Base-by-base conservation (phyloP, 2,329 filamentous ascomycete genomes). In the Zymoseptoria passerinii region DNA sequence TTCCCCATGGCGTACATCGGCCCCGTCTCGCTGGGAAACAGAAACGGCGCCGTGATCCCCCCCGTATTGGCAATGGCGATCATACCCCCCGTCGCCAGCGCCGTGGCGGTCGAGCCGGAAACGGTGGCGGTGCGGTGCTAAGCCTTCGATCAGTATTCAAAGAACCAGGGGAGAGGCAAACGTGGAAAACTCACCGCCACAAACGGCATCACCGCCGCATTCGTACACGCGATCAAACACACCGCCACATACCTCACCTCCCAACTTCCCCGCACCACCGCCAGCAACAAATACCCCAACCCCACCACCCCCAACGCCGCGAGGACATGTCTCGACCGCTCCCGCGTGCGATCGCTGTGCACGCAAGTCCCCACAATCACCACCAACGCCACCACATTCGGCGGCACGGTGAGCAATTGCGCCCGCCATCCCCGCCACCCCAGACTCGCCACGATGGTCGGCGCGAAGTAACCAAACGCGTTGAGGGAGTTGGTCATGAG, bases 201-300 rank as follows among this genome's bases (percentile, higher is more conserved):
- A 60, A 85, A 79, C 10, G 87, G 74, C 48, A 87, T 66, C 63
- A 87, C 71, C 9, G 74, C 83, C 2, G 82, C 83, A 68, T 87
- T 87, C 4, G 79, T 80, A 82, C 83, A 88, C 7, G 67, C 89
- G 86, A 0, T 87, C 87, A 0, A 85, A 89, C 0, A 85, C 85
- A 68, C 87, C 89, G 0, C 87, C 86, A 8, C 65, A 72, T 20
- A 74, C 70, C 18, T 78, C 80, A 89, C 61, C 88, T 89, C 85
- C 85, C 90, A 0, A 88, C 84, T 0, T 86, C 87, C 0, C 83
- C 81, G 48, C 90, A 89, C 70, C 89, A 86, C 0, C 87, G 86
- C 0, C 86, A 78, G n/a, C 16, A 50, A 18, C 10, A 50, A 61
- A 57, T 20, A 61, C 27, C 52, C 56, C 10, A 18, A 18, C 9